phyloP scores from a whole-genome alignment of 805 yeast genomes.

The Hanseniaspora thailandica region DNA sequence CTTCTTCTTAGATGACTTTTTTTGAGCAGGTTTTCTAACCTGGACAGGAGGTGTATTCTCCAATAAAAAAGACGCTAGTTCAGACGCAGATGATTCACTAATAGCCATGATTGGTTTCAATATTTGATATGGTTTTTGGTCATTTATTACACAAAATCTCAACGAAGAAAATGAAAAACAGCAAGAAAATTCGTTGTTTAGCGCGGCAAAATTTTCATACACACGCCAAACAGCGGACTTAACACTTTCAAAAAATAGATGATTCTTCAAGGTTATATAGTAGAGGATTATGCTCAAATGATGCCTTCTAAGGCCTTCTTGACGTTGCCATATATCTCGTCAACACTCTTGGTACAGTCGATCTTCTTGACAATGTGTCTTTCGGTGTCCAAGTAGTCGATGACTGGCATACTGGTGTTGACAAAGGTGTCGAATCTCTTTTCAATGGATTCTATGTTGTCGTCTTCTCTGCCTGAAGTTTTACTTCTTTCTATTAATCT shows the following conservation, averaged over 20 bases:
- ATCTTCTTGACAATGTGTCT: constrained; percentile 60
- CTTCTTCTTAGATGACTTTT: neutral
- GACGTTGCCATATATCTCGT: constrained; percentile 61
- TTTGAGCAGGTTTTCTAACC: neutral
- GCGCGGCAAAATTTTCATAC: no score
- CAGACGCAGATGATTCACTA: constrained; percentile 6
- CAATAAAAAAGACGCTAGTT: constrained; percentile 9
- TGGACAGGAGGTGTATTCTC: neutral
- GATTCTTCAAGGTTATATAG: neutral
- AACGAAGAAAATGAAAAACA: no score
- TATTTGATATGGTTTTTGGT: neutral
- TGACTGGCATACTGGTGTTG: constrained; percentile 89
- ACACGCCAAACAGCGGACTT: no score
- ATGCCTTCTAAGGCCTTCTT: constrained; percentile 48
- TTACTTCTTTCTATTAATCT: constrained; percentile 84
- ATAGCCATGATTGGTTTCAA: neutral
- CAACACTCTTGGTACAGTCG: constrained; percentile 69
- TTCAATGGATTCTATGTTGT: constrained; percentile 77
- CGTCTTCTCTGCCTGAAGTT: constrained; percentile 90
- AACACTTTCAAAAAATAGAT: neutral
- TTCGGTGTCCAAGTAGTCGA: constrained; percentile 64
- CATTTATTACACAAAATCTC: neutral
- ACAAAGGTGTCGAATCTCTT: constrained; percentile 79
- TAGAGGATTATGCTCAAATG: constrained; percentile 19
- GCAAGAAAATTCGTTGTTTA: no score